Conservation (phyloP, 371 early-diverging fungal species). For the Gilbertella persicaria region DNA sequence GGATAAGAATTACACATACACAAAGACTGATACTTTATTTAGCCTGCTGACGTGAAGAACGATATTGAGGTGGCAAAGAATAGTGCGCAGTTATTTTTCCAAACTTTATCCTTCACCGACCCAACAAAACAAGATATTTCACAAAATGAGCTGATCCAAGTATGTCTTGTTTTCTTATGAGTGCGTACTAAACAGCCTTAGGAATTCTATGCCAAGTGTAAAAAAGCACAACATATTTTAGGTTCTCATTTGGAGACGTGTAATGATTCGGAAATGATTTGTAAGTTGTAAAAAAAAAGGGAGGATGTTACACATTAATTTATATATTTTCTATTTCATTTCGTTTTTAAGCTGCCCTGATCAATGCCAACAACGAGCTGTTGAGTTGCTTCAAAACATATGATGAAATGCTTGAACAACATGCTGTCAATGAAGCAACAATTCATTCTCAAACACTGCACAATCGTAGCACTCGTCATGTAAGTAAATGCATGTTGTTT, state of each 20-base stretch:
- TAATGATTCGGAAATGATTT: slow-evolving; percentile 42
- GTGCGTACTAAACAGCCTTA: slow-evolving; percentile 1
- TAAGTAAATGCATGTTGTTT: slow-evolving; percentile 3
- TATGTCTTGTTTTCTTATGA: slow-evolving; percentile 4
- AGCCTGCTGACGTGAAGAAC: slow-evolving; percentile 18
- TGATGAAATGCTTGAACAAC: slow-evolving; percentile 52
- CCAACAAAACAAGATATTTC: slow-evolving; percentile 52
- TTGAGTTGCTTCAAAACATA: slow-evolving; percentile 48
- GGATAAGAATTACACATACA: too few species aligned
- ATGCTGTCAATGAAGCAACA: slow-evolving; percentile 40
- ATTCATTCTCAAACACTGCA: slow-evolving; percentile 36
- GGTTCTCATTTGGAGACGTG: slow-evolving; percentile 36
- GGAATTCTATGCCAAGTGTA: slow-evolving; percentile 50
- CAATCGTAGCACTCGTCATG: slow-evolving; percentile 33
- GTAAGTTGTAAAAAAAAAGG: slow-evolving; percentile 25
- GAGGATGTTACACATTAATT: slow-evolving; percentile 7
- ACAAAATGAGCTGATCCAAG: slow-evolving; percentile 46
- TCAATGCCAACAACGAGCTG: slow-evolving; percentile 49
- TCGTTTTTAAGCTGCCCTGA: slow-evolving; percentile 33
- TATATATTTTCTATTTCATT: background rate
- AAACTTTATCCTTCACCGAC: slow-evolving; percentile 54
- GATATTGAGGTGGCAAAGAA: slow-evolving; percentile 47
- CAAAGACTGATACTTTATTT: background rate
- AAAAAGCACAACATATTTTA: slow-evolving; percentile 35
- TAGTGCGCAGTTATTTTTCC: slow-evolving; percentile 48